A percentile compares a stretch with the other conserved stretches of the same genome.
These are phyloP conservation scores for Fusarium temperatum DNA, from an alignment of 2,329 filamentous ascomycete species.

Conservation along the genomic window DNA sequence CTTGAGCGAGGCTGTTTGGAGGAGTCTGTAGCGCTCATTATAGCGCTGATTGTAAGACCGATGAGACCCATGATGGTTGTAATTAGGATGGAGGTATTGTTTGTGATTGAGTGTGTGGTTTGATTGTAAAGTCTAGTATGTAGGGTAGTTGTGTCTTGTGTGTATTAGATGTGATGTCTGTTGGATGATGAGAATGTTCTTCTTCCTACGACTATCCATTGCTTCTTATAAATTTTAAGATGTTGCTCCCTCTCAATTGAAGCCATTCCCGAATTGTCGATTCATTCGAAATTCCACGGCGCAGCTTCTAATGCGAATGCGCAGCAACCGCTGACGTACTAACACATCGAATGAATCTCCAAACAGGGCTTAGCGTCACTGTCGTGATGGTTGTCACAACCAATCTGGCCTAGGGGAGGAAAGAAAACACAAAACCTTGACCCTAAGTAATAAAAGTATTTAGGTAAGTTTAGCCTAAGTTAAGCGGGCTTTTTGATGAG, in stretches of 20 bases:
- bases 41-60: conserved; percentile 6
- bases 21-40: not conserved
- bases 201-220: not conserved
- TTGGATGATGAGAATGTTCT: not conserved
- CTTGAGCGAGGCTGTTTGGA: not conserved
- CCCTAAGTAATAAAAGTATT: no score
- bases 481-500: no score
- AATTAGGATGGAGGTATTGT: not conserved
- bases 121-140: not conserved
- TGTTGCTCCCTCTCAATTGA: not conserved
- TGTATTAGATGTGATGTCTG: not conserved
- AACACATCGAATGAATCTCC: conserved; percentile 30
- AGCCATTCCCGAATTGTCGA: conserved; percentile 14
- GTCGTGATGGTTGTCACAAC: not conserved
- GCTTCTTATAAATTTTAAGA: conserved; percentile 14
- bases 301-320: conserved; percentile 15
- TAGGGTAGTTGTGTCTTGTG: not conserved
- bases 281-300: conserved; percentile 23
- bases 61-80: conserved; percentile 32
- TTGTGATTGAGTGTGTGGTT: not conserved
- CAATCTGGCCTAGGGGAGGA: not conserved
- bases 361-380: conserved; percentile 19
- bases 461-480: no score
- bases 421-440: no score
- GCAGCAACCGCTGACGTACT: conserved; percentile 25